Evolutionary conservation across 306 rosid genomes (phyloP).

Genomic region (Inga oerstediana): DNA sequence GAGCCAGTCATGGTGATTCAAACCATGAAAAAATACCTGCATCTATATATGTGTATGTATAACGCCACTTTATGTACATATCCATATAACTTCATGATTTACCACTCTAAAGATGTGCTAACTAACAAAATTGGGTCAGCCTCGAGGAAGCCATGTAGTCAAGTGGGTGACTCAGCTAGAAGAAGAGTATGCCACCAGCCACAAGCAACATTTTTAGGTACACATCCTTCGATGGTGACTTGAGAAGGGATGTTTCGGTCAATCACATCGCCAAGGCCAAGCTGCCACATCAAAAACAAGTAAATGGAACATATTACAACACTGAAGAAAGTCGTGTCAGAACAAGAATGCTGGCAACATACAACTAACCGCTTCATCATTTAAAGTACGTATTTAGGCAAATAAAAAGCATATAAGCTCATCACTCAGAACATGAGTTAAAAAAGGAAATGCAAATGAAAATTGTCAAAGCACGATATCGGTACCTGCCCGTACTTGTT

Average conservation of each 20-base stretch:
- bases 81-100: slow-evolving; percentile 39
- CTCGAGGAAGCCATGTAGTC: slow-evolving; percentile 36
- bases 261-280: slow-evolving; percentile 91
- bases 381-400: not conserved
- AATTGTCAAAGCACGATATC: slow-evolving; percentile 15
- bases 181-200: slow-evolving; percentile 99
- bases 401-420: slow-evolving; percentile 11
- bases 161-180: slow-evolving; percentile 70
- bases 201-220: slow-evolving; percentile 73
- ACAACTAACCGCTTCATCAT: not conserved
- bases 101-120: slow-evolving; percentile 53
- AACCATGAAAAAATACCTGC: slow-evolving; percentile 57
- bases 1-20: slow-evolving; percentile 38
- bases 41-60: slow-evolving; percentile 36
- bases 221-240: slow-evolving; percentile 64
- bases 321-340: slow-evolving; percentile 1
- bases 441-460: slow-evolving; percentile 2
- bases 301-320: not conserved
- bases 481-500: slow-evolving; percentile 98
- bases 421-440: slow-evolving; percentile 14
- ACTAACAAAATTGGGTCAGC: slow-evolving; percentile 82
- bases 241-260: slow-evolving; percentile 89
- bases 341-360: not conserved
- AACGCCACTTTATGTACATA: slow-evolving; percentile 59
- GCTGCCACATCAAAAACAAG: slow-evolving; percentile 54